Conservation (phyloP, 345 rosid species). For the Corchorus capsularis region DNA sequence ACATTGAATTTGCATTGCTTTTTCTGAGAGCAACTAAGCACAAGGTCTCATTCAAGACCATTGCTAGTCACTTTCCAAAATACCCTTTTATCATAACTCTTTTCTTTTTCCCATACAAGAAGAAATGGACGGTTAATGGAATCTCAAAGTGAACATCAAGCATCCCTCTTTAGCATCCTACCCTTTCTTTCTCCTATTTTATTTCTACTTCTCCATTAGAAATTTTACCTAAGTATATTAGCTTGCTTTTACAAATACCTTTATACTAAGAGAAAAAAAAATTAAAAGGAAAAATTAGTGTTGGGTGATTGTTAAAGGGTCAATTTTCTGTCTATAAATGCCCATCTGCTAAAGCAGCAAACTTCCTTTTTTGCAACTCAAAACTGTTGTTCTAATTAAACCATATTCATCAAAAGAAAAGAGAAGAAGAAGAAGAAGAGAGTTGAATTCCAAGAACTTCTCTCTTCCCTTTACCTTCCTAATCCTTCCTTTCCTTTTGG, state of each 20-base stretch:
- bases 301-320: constrained; percentile 45
- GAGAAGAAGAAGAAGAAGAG: constrained; percentile 1
- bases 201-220: neutral
- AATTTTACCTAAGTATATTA: neutral
- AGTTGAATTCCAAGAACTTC: constrained; percentile 20
- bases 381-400: constrained; percentile 10
- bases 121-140: constrained; percentile 40
- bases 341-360: constrained; percentile 34
- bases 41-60: constrained; percentile 24
- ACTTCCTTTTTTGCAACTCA: constrained; percentile 52
- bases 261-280: neutral
- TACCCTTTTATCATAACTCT: constrained; percentile 27
- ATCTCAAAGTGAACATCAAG: constrained; percentile 21
- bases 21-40: neutral
- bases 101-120: constrained; percentile 35
- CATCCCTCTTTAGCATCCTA: constrained; percentile 12
- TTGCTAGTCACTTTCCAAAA: constrained; percentile 33
- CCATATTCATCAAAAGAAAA: constrained; percentile 18
- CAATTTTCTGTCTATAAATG: constrained; percentile 43
- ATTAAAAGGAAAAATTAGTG: constrained; percentile 1
- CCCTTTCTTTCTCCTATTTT: neutral
- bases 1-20: neutral
- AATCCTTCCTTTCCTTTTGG: neutral
- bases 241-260: neutral
- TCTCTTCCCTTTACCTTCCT: neutral